Percentiles rank a stretch among this genome's conserved stretches.
These are phyloP conservation scores for Funneliformis mosseae DNA, from an alignment of 192 early-diverging fungal species.

Conservation along the genomic window DNA sequence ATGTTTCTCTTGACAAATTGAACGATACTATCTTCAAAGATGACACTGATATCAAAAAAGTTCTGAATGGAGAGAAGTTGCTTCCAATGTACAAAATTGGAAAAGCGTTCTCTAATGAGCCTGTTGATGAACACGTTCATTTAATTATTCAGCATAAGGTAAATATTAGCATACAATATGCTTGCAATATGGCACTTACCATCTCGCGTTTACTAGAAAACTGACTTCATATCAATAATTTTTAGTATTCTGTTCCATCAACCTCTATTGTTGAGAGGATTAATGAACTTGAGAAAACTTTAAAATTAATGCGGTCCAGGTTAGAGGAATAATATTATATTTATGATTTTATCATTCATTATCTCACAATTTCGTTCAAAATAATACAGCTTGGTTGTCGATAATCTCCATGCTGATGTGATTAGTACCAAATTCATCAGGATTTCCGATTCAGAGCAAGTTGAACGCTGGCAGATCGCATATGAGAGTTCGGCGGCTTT, in stretches of 20 bases:
- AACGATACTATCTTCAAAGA: neutral
- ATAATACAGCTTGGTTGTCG: neutral
- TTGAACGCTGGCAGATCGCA: neutral
- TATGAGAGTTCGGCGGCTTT: neutral
- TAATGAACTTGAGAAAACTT: neutral
- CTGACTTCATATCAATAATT: neutral
- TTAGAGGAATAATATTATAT: neutral
- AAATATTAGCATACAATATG: neutral
- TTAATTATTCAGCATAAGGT: slow-evolving; percentile 11
- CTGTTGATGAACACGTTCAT: slow-evolving; percentile 7
- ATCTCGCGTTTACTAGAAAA: slow-evolving; percentile 1
- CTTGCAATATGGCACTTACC: too few species aligned
- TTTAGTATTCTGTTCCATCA: neutral
- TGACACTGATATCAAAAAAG: neutral
- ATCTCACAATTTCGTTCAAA: neutral
- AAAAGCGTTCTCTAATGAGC: slow-evolving; percentile 11
- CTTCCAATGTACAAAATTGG: neutral
- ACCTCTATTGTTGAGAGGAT: slow-evolving; percentile 10
- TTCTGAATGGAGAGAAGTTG: neutral
- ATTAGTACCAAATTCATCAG: neutral
- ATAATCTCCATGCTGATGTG: neutral
- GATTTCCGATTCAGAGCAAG: neutral
- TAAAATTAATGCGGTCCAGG: neutral
- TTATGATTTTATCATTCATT: neutral
- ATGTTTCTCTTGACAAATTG: slow-evolving; percentile 3